Base-by-base conservation (phyloP, 2,329 filamentous ascomycete species). In the Stemphylium lycopersici region DNA sequence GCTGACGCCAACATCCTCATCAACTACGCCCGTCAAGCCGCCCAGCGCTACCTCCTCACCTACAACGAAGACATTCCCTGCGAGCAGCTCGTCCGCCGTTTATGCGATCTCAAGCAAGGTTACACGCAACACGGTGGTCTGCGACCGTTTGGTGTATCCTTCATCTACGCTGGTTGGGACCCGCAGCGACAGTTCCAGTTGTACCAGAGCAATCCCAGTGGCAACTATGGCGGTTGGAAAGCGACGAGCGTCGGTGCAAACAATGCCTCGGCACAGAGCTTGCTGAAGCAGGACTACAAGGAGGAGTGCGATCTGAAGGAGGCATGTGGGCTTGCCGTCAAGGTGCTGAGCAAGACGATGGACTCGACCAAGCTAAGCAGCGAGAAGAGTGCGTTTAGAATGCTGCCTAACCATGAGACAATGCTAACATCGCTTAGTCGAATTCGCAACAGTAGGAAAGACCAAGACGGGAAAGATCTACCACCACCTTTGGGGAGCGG, bases 1-100 rank as follows among this genome's bases (percentile, higher is more conserved):
- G 95, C 95, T 73, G 95, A 99, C 76, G 95, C 95, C 78, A 99
- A 99, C 83, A 99, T 99, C 78, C 91, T 99, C 77, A 99, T 99
- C 87, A 99, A 99, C 84, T 97, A 96, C 80, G 96, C 95, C 76
- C 92, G 95, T 69, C 91, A 96, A 85, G 90, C 91, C 71, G 95
- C 95, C 69, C 95, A 99, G 81, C 87, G 90, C 74, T 98, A 99
- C 81, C 93, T 99, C 76, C 87, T 96, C 66, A 99, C 93, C 71
- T 99, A 99, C 85, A 96, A 98, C 83, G 93, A 97, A 89, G 95
- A 99, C 76, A 99, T 99, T 63, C 95, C 95, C 55, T 99, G 95
- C 82, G 95, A 99, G 79, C 95, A 99, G 80, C 90, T 99, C 54
- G 95, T 99, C 58, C 92, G 95, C 70, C 87, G 91, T 68, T 85